Percentiles rank a stretch among this genome's conserved stretches.
Conservation (phyloP, 805 yeast genomes). For the Candida sphagnicola region DNA sequence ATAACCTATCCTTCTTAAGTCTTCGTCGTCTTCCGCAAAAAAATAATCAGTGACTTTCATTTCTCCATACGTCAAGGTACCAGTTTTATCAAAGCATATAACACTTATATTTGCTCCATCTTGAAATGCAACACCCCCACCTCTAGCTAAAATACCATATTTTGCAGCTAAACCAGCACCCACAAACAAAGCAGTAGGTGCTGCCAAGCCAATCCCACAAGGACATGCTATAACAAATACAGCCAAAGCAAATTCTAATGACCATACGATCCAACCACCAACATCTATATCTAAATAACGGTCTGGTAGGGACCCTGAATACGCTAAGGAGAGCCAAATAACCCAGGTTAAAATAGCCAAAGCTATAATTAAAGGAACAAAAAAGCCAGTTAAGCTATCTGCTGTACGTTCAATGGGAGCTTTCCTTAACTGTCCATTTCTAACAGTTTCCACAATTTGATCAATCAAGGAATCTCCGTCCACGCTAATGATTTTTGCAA, state of each 20-base stretch:
- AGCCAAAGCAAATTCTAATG: constrained; percentile 70
- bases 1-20: constrained; percentile 23
- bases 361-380: constrained; percentile 65
- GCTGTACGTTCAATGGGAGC: constrained; percentile 75
- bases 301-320: constrained; percentile 49
- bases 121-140: constrained; percentile 81
- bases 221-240: constrained; percentile 85
- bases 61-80: constrained; percentile 69
- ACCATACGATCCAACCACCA: constrained; percentile 78
- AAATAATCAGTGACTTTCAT: constrained; percentile 52
- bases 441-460: constrained; percentile 63
- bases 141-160: constrained; percentile 69
- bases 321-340: constrained; percentile 62
- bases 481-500: constrained; percentile 52
- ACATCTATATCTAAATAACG: constrained; percentile 57
- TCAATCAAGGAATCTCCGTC: constrained; percentile 67
- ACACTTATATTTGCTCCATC: constrained; percentile 63
- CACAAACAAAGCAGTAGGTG: constrained; percentile 78
- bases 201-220: constrained; percentile 81
- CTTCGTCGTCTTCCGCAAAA: constrained; percentile 15
- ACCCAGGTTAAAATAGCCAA: constrained; percentile 64
- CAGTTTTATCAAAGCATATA: constrained; percentile 76
- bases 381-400: constrained; percentile 62
- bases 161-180: constrained; percentile 79
- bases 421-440: constrained; percentile 68